phyloP scores from a whole-genome alignment of 2,329 filamentous ascomycete species.

The Penicillium olsonii region DNA sequence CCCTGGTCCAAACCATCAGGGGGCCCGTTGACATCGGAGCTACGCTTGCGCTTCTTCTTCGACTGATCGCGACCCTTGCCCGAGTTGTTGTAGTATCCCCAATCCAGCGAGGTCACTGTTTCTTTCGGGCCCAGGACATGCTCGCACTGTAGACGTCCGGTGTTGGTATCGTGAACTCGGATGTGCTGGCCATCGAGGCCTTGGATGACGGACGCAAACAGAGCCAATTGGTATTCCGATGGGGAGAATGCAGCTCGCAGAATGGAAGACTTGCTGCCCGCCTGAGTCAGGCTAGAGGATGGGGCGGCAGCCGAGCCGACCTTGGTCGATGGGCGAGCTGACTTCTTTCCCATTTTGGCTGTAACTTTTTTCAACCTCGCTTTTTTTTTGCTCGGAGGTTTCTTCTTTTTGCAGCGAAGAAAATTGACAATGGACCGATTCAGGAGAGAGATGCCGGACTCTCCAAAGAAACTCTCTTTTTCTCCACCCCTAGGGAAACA shows the following conservation, averaged over 20 bases:
- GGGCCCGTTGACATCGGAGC: conserved; percentile 43
- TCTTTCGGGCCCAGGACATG: conserved; percentile 50
- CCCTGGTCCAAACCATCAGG: conserved; percentile 36
- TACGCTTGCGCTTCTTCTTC: conserved; percentile 56
- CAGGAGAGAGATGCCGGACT: conserved; percentile 6
- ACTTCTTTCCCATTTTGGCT: conserved; percentile 49
- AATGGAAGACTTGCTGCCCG: conserved; percentile 50
- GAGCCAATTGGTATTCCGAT: conserved; percentile 52
- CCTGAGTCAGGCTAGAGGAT: conserved; percentile 36
- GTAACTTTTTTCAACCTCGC: conserved; percentile 14
- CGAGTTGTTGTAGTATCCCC: conserved; percentile 47
- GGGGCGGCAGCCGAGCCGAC: conserved; percentile 46
- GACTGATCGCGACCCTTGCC: conserved; percentile 40
- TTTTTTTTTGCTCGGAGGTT: conserved; percentile 18
- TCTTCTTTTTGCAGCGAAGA: conserved; percentile 6
- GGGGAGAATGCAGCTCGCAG: conserved; percentile 53
- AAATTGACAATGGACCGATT: background rate
- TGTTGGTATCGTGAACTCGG: conserved; percentile 54
- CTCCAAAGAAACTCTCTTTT: conserved; percentile 13
- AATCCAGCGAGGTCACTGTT: conserved; percentile 52
- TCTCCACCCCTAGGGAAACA: conserved; percentile 18
- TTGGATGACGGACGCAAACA: conserved; percentile 57
- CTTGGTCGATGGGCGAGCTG: conserved; percentile 45
- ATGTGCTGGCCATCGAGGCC: conserved; percentile 55
- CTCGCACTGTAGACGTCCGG: conserved; percentile 53